These are phyloP conservation scores for Paraconiothyrium brasiliense DNA, from an alignment of 2,329 filamentous ascomycete genomes.

Conservation along the genomic window DNA sequence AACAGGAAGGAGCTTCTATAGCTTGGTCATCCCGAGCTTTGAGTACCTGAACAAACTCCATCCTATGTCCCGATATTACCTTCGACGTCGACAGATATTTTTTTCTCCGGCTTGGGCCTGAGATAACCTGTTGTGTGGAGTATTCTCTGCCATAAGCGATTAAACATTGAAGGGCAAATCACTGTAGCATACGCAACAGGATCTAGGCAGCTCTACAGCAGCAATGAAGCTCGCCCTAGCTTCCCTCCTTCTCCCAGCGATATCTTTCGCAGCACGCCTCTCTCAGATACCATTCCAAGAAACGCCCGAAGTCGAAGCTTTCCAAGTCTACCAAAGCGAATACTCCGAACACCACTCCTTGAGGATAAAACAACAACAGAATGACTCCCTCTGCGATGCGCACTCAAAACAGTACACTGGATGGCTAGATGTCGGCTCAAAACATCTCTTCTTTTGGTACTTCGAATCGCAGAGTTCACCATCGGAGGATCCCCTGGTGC, in stretches of 20 bases:
- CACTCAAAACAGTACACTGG: conserved; percentile 48
- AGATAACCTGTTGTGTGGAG: neutral
- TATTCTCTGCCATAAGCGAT: neutral
- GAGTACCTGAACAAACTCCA: neutral
- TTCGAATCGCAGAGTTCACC: conserved; percentile 53
- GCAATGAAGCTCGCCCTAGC: conserved; percentile 30
- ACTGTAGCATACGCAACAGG: neutral
- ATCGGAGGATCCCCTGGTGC: conserved; percentile 47
- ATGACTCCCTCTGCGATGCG: conserved; percentile 44
- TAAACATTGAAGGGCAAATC: neutral
- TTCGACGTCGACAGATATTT: neutral
- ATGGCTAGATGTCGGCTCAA: conserved; percentile 49
- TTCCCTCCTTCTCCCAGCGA: conserved; percentile 22
- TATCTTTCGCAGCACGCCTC: conserved; percentile 20
- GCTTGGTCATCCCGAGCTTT: conserved; percentile 5
- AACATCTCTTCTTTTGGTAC: conserved; percentile 60
- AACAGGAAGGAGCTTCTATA: conserved; percentile 7
- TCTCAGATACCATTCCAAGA: conserved; percentile 45
- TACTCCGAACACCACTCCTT: conserved; percentile 45
- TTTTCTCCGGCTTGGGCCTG: neutral
- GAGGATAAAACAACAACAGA: conserved; percentile 46
- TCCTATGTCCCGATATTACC: neutral
- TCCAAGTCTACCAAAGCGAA: conserved; percentile 43
- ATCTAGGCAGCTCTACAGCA: neutral
- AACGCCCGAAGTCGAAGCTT: conserved; percentile 37